Base-by-base conservation (phyloP, 1,139 yeast genomes). In the Dujonia santamariae region DNA sequence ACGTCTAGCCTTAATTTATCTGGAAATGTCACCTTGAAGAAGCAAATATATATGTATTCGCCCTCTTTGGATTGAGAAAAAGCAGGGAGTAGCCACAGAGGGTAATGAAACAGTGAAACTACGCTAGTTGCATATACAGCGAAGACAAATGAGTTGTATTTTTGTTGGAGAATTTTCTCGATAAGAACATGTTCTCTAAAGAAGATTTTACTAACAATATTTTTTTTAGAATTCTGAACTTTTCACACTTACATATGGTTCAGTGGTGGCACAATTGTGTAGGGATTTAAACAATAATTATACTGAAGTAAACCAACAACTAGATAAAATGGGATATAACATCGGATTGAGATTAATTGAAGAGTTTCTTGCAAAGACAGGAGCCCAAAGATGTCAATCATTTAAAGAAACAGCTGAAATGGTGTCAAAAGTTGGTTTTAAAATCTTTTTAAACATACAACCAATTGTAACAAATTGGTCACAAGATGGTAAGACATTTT, bases 301-400 rank as follows among this genome's bases (percentile, higher is more conserved):
- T 56, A 57, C 55, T 9, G 80, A 80, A 48, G 96, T 94, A 36
- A 92, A 94, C 56, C 69, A 69, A 36, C 95, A 90, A 54, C 67
- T 94, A 33, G 96, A 82, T 49, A 76, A 78, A 44, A 92, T 94
- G 97, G 99, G 99, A 1, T 86, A 87, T 56, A 88, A 86, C 56
- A 94, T 94, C 33, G 99, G 99, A 1, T 66, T 87, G 35, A 66
- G 99, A 44, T 62, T 94, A 42, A 85, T 94, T 37, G 99, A 92
- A 52, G 99, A 92, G 56, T 88, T 90, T 51, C 65, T 92, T 28
- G 95, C 97, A 27, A 80, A 85, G 48, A 80, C 96, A 0, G 92
- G 88, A 9, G 70, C 85, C 2, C 85, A 86, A 30, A 67, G 98
- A 42, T 92, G 99, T 57, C 72, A 72, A 25, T 73, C 78, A 26